Percentiles rank a stretch among this genome's conserved stretches.
Conservation (phyloP, 441 rosid genomes). For the Theobroma grandiflorum region DNA sequence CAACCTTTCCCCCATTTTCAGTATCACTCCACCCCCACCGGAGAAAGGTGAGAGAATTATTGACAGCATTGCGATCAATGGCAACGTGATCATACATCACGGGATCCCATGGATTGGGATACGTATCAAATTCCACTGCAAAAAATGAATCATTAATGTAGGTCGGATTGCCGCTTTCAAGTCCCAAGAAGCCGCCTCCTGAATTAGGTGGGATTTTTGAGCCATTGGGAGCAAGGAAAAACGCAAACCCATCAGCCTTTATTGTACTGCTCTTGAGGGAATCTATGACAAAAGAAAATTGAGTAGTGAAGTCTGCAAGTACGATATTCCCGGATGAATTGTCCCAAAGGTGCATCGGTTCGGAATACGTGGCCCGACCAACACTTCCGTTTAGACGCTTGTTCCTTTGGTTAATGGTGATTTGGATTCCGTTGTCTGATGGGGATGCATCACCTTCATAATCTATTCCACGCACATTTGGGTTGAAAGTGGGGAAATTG, state of each 20-base stretch:
- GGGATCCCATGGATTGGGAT: background rate
- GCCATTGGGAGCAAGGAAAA: constrained; percentile 36
- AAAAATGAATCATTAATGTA: background rate
- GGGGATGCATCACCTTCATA: background rate
- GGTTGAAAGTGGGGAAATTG: background rate
- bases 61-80: constrained; percentile 7
- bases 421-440: background rate
- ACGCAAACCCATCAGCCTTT: constrained; percentile 32
- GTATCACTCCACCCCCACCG: background rate
- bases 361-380: constrained; percentile 32
- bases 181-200: constrained; percentile 20
- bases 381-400: background rate
- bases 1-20: background rate
- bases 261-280: background rate
- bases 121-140: constrained; percentile 27
- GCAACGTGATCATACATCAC: background rate
- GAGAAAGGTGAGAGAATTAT: fast-evolving
- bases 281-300: constrained; percentile 32
- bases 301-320: constrained; percentile 33
- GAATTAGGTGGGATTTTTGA: background rate
- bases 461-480: background rate
- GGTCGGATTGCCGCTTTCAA: background rate
- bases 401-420: background rate
- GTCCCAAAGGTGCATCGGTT: constrained; percentile 43
- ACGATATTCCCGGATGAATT: constrained; percentile 11